These are phyloP conservation scores for Claviceps sp. DNA, from an alignment of 2,329 filamentous ascomycete species.

Conservation along the genomic window DNA sequence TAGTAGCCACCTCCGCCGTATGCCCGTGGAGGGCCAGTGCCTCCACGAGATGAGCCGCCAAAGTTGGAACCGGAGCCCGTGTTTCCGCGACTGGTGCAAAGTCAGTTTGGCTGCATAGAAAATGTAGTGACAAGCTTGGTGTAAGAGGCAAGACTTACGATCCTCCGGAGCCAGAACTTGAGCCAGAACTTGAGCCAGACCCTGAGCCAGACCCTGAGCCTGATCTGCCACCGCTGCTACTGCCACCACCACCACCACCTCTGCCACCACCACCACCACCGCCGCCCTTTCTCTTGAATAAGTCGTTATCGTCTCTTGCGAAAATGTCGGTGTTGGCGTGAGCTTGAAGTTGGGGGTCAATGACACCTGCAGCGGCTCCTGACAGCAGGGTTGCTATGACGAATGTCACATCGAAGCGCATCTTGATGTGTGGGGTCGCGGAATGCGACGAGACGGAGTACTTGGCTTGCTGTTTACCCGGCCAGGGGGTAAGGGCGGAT, in stretches of 20 bases:
- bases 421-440: slow-evolving; percentile 2
- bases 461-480: background rate
- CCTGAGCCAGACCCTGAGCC: slow-evolving; percentile 6
- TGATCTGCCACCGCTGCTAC: slow-evolving; percentile 11
- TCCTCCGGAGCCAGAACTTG: slow-evolving; percentile 6
- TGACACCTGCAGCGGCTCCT: slow-evolving; percentile 3
- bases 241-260: slow-evolving; percentile 21
- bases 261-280: slow-evolving; percentile 41
- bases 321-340: slow-evolving; percentile 12
- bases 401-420: slow-evolving; percentile 8
- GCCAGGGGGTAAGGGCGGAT: background rate
- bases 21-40: slow-evolving; percentile 40
- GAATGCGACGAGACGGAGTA: background rate
- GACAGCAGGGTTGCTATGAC: slow-evolving; percentile 3
- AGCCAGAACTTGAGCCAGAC: slow-evolving; percentile 2
- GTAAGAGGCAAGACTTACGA: slow-evolving; percentile 3
- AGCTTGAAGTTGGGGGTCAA: slow-evolving; percentile 9
- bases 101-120: background rate
- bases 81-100: slow-evolving; percentile 15
- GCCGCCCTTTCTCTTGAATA: slow-evolving; percentile 45
- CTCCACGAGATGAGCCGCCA: slow-evolving; percentile 41
- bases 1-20: slow-evolving; percentile 55
- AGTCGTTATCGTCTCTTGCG: slow-evolving; percentile 24
- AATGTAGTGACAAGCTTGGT: background rate
- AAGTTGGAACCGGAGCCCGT: slow-evolving; percentile 19